Conservation (phyloP, 805 yeast genomes). For the Starmera pachycereana region DNA sequence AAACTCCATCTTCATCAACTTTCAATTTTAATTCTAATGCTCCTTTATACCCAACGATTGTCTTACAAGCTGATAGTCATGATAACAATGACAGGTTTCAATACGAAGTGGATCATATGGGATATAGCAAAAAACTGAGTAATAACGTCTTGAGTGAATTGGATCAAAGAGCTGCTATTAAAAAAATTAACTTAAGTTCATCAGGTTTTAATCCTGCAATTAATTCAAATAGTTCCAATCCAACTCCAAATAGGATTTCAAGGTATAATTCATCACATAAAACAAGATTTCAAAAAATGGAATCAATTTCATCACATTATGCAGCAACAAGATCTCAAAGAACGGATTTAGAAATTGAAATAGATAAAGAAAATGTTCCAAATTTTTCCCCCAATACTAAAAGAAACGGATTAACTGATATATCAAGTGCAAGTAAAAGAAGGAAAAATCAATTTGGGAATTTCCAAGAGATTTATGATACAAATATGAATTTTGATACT, state of each 20-base stretch:
- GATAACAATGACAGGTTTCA: background rate
- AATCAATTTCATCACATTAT: conserved; percentile 23
- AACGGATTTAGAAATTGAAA: conserved; percentile 7
- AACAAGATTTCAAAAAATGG: conserved; percentile 20
- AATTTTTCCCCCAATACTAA: conserved; percentile 16
- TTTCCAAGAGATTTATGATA: conserved; percentile 5
- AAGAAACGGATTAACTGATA: conserved; percentile 8
- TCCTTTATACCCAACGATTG: conserved; percentile 13
- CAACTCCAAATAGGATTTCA: conserved; percentile 5
- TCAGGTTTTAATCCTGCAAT: too few species aligned
- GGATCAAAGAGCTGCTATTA: conserved; percentile 22
- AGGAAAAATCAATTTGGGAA: conserved; percentile 12
- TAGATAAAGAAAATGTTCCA: conserved; percentile 15
- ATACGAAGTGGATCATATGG: conserved; percentile 10
- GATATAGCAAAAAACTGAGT: conserved; percentile 24
- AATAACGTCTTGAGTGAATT: conserved; percentile 23
- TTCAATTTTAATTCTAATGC: conserved; percentile 9
- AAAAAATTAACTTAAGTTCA: conserved; percentile 1
- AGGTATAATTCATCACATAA: conserved; percentile 15
- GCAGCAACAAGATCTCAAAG: conserved; percentile 13
- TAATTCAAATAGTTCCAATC: too few species aligned
- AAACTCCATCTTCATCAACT: conserved; percentile 5
- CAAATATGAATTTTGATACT: background rate
- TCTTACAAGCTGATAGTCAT: conserved; percentile 6
- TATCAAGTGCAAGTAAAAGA: conserved; percentile 14